Conservation (phyloP, 1,284 basidiomycete species). For the Tausonia pullulans region DNA sequence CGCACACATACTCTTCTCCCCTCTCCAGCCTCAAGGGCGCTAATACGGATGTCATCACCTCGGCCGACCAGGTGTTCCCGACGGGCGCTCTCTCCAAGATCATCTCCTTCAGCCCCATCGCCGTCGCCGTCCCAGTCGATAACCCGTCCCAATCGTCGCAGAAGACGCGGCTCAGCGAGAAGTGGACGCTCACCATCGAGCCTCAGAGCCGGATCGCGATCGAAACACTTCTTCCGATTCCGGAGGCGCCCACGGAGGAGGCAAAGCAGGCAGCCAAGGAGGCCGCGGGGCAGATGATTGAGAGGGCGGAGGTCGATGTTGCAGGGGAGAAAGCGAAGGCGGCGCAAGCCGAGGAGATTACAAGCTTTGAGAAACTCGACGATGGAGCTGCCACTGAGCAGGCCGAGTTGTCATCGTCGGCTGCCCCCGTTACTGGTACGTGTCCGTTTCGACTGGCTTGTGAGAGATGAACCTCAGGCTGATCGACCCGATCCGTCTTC, state of each 20-base stretch:
- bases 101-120: constrained; percentile 31
- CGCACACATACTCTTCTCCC: background rate
- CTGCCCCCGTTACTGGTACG: background rate
- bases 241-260: constrained; percentile 13
- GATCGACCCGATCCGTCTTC: constrained; percentile 36
- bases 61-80: constrained; percentile 74
- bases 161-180: constrained; percentile 42
- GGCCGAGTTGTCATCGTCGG: constrained; percentile 7
- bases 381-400: constrained; percentile 27
- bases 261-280: constrained; percentile 20
- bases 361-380: constrained; percentile 43
- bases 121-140: background rate
- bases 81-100: constrained; percentile 98
- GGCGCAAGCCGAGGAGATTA: constrained; percentile 38
- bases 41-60: constrained; percentile 70
- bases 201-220: constrained; percentile 88
- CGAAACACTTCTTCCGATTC: constrained; percentile 52
- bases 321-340: background rate
- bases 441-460: background rate
- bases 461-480: constrained; percentile 34
- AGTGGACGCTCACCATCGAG: constrained; percentile 87
- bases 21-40: background rate
- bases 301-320: background rate
- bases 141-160: background rate
- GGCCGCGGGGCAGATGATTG: background rate